Evolutionary conservation across 1,284 basidiomycete genomes (phyloP).

Genomic region (Cutaneotrichosporon sp.): DNA sequence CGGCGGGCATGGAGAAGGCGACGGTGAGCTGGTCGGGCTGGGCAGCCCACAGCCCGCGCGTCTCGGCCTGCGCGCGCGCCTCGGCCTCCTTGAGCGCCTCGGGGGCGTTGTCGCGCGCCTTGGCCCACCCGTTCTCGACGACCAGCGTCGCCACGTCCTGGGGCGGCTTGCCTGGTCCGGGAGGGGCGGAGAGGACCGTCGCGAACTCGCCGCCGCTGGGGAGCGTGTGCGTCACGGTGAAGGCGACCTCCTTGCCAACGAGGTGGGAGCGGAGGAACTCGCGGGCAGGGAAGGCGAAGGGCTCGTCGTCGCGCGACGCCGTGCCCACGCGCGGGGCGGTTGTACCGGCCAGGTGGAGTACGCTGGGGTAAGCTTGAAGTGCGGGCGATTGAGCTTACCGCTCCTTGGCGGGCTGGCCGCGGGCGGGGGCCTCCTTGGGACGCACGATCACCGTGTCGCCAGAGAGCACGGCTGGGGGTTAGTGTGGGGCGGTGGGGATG

Average conservation of each 20-base stretch:
- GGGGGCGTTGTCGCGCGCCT: conserved; percentile 79
- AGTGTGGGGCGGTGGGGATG: not conserved
- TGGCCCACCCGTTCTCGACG: conserved; percentile 85
- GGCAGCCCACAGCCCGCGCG: conserved; percentile 80
- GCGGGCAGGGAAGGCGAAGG: conserved; percentile 88
- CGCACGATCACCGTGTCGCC: conserved; percentile 84
- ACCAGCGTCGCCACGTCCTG: conserved; percentile 75
- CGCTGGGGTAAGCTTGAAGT: conserved; percentile 57
- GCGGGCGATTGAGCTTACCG: conserved; percentile 58
- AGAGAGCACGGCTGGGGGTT: conserved; percentile 71
- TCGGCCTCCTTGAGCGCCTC: conserved; percentile 63
- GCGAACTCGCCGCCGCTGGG: conserved; percentile 50
- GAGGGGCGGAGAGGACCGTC: conserved; percentile 48
- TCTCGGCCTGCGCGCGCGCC: conserved; percentile 72
- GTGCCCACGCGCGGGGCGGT: conserved; percentile 78
- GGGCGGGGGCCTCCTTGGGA: conserved; percentile 66
- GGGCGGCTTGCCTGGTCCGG: conserved; percentile 51
- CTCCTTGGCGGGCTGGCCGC: conserved; percentile 84
- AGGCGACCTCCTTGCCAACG: conserved; percentile 77
- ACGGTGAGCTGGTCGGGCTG: conserved; percentile 75
- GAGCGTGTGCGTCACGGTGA: conserved; percentile 50
- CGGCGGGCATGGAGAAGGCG: conserved; percentile 83
- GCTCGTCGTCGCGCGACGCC: conserved; percentile 81
- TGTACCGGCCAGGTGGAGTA: conserved; percentile 83
- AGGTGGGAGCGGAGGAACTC: conserved; percentile 83